Conservation (phyloP, 768 basidiomycete species). For the Mycena olivaceomarginata region DNA sequence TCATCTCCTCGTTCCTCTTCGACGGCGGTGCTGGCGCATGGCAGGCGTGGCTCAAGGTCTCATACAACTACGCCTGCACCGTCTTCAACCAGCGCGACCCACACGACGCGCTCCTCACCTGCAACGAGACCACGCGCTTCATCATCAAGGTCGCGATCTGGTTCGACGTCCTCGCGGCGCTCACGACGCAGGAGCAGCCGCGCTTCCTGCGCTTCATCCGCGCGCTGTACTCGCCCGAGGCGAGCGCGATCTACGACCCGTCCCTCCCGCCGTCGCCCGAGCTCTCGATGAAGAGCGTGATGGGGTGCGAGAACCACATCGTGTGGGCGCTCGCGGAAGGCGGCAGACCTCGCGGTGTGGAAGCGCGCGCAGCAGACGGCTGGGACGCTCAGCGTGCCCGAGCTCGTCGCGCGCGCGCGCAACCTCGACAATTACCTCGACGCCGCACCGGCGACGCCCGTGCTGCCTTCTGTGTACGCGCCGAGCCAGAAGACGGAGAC, state of each 20-base stretch:
- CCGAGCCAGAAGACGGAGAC: constrained; percentile 33
- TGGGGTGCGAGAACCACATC: constrained; percentile 90
- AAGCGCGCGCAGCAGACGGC: constrained; percentile 64
- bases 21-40: constrained; percentile 84
- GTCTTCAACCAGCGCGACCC: constrained; percentile 67
- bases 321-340: constrained; percentile 90
- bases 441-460: constrained; percentile 6
- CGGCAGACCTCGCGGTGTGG: constrained; percentile 79
- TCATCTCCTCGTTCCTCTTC: constrained; percentile 87
- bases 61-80: constrained; percentile 71
- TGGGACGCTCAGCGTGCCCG: constrained; percentile 75
- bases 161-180: constrained; percentile 90
- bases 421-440: constrained; percentile 41
- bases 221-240: constrained; percentile 70
- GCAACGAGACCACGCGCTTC: constrained; percentile 75
- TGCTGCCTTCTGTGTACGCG: neutral
- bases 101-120: constrained; percentile 65
- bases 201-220: constrained; percentile 75
- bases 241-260: constrained; percentile 62
- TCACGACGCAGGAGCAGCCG: constrained; percentile 79
- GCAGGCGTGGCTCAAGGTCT: constrained; percentile 79
- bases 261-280: constrained; percentile 50
- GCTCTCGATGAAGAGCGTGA: constrained; percentile 86
- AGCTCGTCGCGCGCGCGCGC: constrained; percentile 66
- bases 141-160: constrained; percentile 91